Evolutionary conservation across 2,329 filamentous ascomycete genomes (phyloP).

Genomic region (Ramichloridium luteum): DNA sequence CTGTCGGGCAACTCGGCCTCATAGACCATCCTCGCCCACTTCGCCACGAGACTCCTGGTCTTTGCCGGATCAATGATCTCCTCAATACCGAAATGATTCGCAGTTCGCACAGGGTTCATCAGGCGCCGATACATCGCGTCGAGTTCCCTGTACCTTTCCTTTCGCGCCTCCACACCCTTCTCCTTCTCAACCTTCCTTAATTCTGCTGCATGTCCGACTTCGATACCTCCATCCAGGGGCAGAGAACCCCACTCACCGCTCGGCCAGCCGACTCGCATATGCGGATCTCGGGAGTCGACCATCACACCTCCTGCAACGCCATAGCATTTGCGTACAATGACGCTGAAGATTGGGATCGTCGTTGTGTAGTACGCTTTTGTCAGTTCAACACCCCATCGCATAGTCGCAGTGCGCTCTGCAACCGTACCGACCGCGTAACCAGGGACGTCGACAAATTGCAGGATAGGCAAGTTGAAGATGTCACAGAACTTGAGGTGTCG

Average conservation of each 20-base stretch:
- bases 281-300: slow-evolving; percentile 49
- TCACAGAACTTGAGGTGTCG: slow-evolving; percentile 51
- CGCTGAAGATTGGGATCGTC: slow-evolving; percentile 50
- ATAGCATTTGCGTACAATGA: slow-evolving; percentile 49
- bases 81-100: slow-evolving; percentile 51
- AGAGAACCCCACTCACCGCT: slow-evolving; percentile 51
- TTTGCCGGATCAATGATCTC: slow-evolving; percentile 53
- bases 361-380: slow-evolving; percentile 51
- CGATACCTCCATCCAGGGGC: slow-evolving; percentile 52
- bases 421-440: slow-evolving; percentile 53
- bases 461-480: slow-evolving; percentile 50
- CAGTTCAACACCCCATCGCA: slow-evolving; percentile 51
- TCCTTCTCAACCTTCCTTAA: slow-evolving; percentile 43
- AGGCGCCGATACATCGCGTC: slow-evolving; percentile 48
- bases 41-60: slow-evolving; percentile 43
- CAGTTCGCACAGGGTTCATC: slow-evolving; percentile 54
- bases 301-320: slow-evolving; percentile 55
- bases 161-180: slow-evolving; percentile 35
- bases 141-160: slow-evolving; percentile 42
- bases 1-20: slow-evolving; percentile 39
- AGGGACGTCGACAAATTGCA: slow-evolving; percentile 53
- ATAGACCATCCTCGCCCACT: slow-evolving; percentile 47
- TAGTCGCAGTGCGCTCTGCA: slow-evolving; percentile 50
- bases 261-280: slow-evolving; percentile 52
- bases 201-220: slow-evolving; percentile 50